phyloP scores from a whole-genome alignment of 768 basidiomycete genomes.

The Gymnopilus dilepis region DNA sequence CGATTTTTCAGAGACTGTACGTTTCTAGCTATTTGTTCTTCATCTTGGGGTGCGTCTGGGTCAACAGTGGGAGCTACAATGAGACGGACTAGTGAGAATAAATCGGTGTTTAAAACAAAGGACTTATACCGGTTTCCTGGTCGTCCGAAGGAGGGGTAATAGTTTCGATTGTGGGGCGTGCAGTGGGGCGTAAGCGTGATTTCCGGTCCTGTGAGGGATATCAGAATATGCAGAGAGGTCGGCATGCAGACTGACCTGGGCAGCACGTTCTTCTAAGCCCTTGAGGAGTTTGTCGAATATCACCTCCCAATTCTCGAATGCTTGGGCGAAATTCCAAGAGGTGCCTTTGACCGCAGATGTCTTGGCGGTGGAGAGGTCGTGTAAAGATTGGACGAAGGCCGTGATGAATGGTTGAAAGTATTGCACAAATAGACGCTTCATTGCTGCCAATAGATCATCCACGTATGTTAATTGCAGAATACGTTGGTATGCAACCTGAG shows the following conservation, averaged over 20 bases:
- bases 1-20: constrained; percentile 89
- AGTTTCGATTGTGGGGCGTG: constrained; percentile 41
- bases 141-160: constrained; percentile 66
- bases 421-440: constrained; percentile 86
- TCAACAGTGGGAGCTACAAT: constrained; percentile 35
- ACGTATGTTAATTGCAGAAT: constrained; percentile 95
- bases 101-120: constrained; percentile 38
- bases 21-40: constrained; percentile 91
- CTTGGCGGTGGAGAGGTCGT: constrained; percentile 59
- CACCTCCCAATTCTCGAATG: constrained; percentile 81
- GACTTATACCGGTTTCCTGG: constrained; percentile 52
- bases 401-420: constrained; percentile 85
- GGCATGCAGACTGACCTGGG: constrained; percentile 49
- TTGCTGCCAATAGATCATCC: constrained; percentile 80
- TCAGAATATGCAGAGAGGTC: constrained; percentile 7
- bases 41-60: constrained; percentile 65
- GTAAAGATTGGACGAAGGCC: constrained; percentile 83
- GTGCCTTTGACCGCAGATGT: constrained; percentile 42
- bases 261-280: constrained; percentile 76
- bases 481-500: constrained; percentile 90
- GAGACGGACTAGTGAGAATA: constrained; percentile 37
- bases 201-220: constrained; percentile 65
- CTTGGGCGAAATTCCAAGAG: constrained; percentile 72
- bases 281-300: constrained; percentile 79
- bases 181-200: constrained; percentile 56